Conservation (phyloP, 2,329 filamentous ascomycete genomes). For the Myriangium duriaei region DNA sequence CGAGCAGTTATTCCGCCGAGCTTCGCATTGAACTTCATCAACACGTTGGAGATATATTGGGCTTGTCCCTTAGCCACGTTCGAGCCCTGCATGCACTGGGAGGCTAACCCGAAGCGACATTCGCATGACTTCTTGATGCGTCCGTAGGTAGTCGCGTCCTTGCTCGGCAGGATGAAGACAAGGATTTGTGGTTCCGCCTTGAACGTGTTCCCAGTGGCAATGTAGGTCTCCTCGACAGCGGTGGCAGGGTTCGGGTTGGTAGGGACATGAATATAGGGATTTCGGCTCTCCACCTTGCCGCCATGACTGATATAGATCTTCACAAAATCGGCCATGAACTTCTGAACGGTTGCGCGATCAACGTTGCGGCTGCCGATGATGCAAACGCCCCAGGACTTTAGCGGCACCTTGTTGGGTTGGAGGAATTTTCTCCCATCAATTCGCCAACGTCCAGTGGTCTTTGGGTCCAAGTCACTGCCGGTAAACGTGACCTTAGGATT, state of each 20-base stretch:
- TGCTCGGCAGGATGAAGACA: conserved; percentile 62
- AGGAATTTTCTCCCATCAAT: conserved; percentile 71
- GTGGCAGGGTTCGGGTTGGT: conserved; percentile 18
- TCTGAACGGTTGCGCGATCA: conserved; percentile 32
- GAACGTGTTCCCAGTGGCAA: conserved; percentile 40
- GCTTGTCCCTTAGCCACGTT: conserved; percentile 58
- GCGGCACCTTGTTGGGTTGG: conserved; percentile 45
- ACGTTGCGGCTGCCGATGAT: conserved; percentile 42
- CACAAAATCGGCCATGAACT: conserved; percentile 50
- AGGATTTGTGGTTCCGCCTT: conserved; percentile 58
- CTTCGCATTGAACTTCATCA: conserved; percentile 96
- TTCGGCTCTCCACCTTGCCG: conserved; percentile 38
- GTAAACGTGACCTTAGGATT: conserved; percentile 61
- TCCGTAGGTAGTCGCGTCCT: conserved; percentile 61
- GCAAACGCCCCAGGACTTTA: conserved; percentile 66
- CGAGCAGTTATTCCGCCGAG: conserved; percentile 67
- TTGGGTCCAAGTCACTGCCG: conserved; percentile 42
- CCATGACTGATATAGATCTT: conserved; percentile 50
- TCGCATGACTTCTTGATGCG: conserved; percentile 84
- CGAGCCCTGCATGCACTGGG: conserved; percentile 63
- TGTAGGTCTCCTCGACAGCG: conserved; percentile 35
- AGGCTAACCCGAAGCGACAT: conserved; percentile 69
- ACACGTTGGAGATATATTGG: conserved; percentile 87
- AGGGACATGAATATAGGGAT: conserved; percentile 32
- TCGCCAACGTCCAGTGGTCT: conserved; percentile 69